Evolutionary conservation across 257 asterid species (phyloP), one percentile per base, ranked within the genome.

Genomic region (Haberlea rhodopensis): DNA sequence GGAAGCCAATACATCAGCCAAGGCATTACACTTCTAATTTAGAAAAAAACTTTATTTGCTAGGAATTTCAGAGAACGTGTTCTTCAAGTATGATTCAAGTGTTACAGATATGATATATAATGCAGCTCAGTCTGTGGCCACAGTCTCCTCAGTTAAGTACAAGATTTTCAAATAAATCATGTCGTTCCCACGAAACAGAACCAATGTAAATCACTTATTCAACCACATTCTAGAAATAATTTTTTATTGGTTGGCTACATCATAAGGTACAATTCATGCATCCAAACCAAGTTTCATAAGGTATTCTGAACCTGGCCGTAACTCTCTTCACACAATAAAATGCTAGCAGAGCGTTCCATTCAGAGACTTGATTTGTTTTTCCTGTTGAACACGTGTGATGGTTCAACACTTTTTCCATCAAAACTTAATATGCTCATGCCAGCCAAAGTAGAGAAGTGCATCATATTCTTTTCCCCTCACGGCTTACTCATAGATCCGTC

Each of bases 11-110:
- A 60, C 8, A 63, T n/a, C 71, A 18, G 10, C 60, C 26, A 25
- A n/a, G 31, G 69, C 62, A 25, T 34, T 45, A 57, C 49, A 37
- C 31, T 31, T 60, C 31, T 19, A n/a, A 37, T 32, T 25, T 31
- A 53, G 5, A 1, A 6, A 5, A 0, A 29, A 4, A n/a, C n/a
- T n/a, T n/a, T n/a, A 16, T 32, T 63, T 46, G 25, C 29, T 61
- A 23, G 55, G n/a, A n/a, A 61, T 22, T 48, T 45, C 15, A 2
- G n/a, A 49, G 9, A 26, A 57, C 45, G 0, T 27, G 29, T 37
- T 37, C 11, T 37, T 3, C 46, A 37, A 31, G 37, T 0, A 31
- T 3, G 11, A 31, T 31, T 31, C 37, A 31, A 37, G n/a, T 37
- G 11, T 37, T 11, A 6, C 46, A n/a, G n/a, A n/a, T n/a, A n/a